phyloP scores from a whole-genome alignment of 257 asterid genomes.

The Parsonsia alboflavescens region DNA sequence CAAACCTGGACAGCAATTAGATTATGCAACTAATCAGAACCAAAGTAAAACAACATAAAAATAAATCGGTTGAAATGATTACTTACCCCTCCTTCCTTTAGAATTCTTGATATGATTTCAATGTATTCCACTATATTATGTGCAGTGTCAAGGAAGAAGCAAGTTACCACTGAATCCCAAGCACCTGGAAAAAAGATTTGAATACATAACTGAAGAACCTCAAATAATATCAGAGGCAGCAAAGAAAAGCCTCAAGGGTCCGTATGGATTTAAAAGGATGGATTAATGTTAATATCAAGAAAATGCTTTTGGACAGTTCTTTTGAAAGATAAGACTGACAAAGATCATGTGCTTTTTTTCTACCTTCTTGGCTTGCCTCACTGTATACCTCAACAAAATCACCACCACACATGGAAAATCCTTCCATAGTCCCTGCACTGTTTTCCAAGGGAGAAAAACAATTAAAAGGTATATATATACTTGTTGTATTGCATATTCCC shows the following conservation, averaged over 20 bases:
- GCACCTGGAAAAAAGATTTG: slow-evolving; percentile 46
- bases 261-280: neutral
- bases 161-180: slow-evolving; percentile 98
- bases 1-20: slow-evolving; percentile 61
- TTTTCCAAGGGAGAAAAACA: slow-evolving; percentile 23
- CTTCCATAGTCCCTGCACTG: slow-evolving; percentile 99
- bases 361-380: slow-evolving; percentile 90
- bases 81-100: slow-evolving; percentile 93
- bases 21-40: slow-evolving; percentile 9
- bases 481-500: neutral
- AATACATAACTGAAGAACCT: slow-evolving; percentile 4
- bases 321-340: slow-evolving; percentile 7
- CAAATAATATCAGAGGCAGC: slow-evolving; percentile 4
- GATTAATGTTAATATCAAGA: neutral
- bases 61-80: slow-evolving; percentile 12
- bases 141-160: slow-evolving; percentile 97
- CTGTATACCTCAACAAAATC: slow-evolving; percentile 92
- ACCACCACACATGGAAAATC: slow-evolving; percentile 99
- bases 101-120: slow-evolving; percentile 76
- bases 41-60: slow-evolving; percentile 1
- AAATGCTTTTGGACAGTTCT: neutral
- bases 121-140: slow-evolving; percentile 91
- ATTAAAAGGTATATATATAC: neutral
- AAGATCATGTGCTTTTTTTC: slow-evolving; percentile 16
- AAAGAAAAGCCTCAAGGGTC: neutral